A percentile compares a stretch with the other conserved stretches of the same genome.
Evolutionary conservation across 352 stramenopile genomes (phyloP).

Genomic region (Globisporangium canariense): DNA sequence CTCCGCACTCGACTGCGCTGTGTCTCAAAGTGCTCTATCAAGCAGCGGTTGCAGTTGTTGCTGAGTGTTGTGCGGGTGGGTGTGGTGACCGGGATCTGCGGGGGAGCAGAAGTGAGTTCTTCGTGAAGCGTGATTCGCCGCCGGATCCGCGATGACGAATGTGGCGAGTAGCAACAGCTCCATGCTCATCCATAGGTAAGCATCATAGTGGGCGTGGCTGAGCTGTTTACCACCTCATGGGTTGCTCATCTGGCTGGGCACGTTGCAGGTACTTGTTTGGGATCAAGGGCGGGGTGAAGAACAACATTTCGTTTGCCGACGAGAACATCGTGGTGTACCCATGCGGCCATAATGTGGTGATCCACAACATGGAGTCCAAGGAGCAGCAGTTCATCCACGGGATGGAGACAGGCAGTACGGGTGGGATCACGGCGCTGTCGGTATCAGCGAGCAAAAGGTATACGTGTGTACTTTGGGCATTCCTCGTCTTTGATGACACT

Average conservation of each 20-base stretch:
- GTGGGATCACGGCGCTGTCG: constrained; percentile 85
- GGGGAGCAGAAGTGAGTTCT: background rate
- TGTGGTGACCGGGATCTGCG: background rate
- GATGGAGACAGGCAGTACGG: constrained; percentile 60
- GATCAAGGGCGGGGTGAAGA: constrained; percentile 78
- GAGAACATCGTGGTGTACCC: constrained; percentile 86
- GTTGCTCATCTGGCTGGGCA: background rate
- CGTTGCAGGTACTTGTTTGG: constrained; percentile 71
- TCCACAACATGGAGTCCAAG: constrained; percentile 89
- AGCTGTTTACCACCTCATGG: background rate
- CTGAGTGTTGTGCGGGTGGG: background rate
- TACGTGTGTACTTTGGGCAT: background rate
- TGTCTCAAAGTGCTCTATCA: background rate
- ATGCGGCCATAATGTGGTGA: constrained; percentile 84
- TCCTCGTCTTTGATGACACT: background rate
- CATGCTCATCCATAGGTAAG: constrained; percentile 43
- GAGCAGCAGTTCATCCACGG: constrained; percentile 89
- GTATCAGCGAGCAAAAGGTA: constrained; percentile 72
- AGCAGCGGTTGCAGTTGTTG: too few relatives aligned
- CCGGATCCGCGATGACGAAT: constrained; percentile 1
- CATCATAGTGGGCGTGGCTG: background rate
- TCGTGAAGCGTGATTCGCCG: background rate
- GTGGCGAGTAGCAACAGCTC: constrained; percentile 18
- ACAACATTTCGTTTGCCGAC: constrained; percentile 83
- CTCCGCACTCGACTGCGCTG: too few relatives aligned